Evolutionary conservation across 1,284 basidiomycete genomes (phyloP), one percentile per base, ranked within the genome.

Genomic region (Fereydounia khargensis): DNA sequence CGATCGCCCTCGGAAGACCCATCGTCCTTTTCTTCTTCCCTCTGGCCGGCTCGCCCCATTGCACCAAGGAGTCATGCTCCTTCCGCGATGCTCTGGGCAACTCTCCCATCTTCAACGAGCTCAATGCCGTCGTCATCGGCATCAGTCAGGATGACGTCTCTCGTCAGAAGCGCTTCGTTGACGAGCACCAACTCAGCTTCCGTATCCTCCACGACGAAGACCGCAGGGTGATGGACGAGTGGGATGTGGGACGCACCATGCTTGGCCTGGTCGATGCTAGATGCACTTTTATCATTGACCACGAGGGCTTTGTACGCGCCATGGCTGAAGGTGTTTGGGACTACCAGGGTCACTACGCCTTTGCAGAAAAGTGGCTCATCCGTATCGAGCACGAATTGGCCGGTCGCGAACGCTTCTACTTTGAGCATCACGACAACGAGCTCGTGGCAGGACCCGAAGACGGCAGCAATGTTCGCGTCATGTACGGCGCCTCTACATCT

Each of bases 11-110:
- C 0, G 68, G 68, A 2, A 45, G 68, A 20, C 68, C 66, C 6
- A 67, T 70, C 34, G 42, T 66, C 13, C 55, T 70, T 27, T 68
- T 52, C 51, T 70, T 70, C 42, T 70, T 68, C 45, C 68, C 68
- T 7, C 56, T 70, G 4, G 65, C 68, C 13, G 68, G 68, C 8
- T 68, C 68, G 3, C 68, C 68, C 6, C 68, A 68, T 23, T 70
- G 65, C 40, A 70, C 59, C 8, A 49, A 53, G 30, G 54, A 70
- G 30, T 49, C 41, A 19, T 70, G 68, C 34, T 56, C 59, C 3
- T 67, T 70, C 35, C 48, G 68, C 4, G 68, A 70, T 25, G 68
- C 66, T 0, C 47, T 70, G 6, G 53, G 48, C 10, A 39, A 42
- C 5, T 64, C 63, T 17, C 66, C 68, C 13, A 46, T 68, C 31